A percentile compares a stretch with the other conserved stretches of the same genome.
These are phyloP conservation scores for Podila horticola DNA, from an alignment of 192 early-diverging fungal species.

Conservation along the genomic window DNA sequence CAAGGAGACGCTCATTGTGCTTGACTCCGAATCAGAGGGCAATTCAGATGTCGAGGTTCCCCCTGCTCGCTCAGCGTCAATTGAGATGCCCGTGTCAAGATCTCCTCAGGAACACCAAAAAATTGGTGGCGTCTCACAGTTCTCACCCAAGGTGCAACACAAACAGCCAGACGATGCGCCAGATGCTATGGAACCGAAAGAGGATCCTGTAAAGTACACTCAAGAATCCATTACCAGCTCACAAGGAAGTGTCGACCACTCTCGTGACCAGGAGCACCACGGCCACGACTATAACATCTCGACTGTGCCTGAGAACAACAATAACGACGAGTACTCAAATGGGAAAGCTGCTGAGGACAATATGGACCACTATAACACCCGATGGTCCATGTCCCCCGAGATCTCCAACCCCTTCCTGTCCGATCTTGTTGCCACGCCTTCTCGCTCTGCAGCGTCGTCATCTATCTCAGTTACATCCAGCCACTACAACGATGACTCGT, in stretches of 20 bases:
- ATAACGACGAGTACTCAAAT: not conserved
- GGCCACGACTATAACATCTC: too few species aligned
- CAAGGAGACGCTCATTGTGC: constrained; percentile 4
- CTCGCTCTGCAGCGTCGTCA: not conserved
- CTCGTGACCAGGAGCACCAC: not conserved
- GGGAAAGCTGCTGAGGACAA: not conserved
- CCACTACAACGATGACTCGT: too few species aligned
- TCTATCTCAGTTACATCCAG: too few species aligned
- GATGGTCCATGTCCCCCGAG: constrained; percentile 9
- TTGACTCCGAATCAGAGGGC: constrained; percentile 25
- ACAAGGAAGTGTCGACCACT: constrained; percentile 12
- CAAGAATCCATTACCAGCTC: constrained; percentile 17
- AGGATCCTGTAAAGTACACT: constrained; percentile 3
- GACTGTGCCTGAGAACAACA: not conserved
- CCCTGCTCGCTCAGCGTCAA: not conserved
- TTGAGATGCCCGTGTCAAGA: not conserved
- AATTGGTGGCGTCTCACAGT: constrained; percentile 13
- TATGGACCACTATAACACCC: not conserved
- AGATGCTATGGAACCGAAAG: not conserved
- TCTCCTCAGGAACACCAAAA: not conserved
- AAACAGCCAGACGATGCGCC: not conserved
- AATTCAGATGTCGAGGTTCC: not conserved
- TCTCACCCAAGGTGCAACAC: not conserved
- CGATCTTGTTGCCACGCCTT: constrained; percentile 10
- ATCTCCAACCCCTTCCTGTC: constrained; percentile 4